Base-by-base conservation (phyloP, 768 basidiomycete genomes). In the Scleroderma citrinum region DNA sequence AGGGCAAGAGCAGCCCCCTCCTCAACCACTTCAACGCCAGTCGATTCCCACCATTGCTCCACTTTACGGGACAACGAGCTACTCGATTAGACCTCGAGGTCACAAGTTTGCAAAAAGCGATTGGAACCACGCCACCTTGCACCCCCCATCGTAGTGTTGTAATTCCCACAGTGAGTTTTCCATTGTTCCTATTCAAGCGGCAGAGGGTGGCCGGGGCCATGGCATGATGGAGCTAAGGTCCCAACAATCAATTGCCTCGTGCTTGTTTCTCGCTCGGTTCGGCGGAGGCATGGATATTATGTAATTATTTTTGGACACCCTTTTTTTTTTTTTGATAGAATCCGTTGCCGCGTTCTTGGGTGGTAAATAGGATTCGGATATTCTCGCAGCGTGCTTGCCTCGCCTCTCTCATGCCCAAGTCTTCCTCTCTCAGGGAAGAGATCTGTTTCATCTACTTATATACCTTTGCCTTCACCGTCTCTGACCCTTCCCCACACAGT, bases 381-480 rank as follows among this genome's bases (percentile, higher is more conserved):
- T 39, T 39, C 17, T 39, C 21, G 38, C 38, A 39, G n/a, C 38
- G 38, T 39, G 38, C 38, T 12, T 5, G 38, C 43, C n/a, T 44
- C 17, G 43, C 30, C 29, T 31, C 6, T 19, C 29, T 31, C 43
- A 19, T 44, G 43, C 30, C 43, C 29, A 31, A 44, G 10, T 7
- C 29, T 20, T 38, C 26, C 24, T 42, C 39, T 36, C 40, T 42
- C 48, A 44, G 50, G 37, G 23, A 30, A n/a, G n/a, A n/a, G n/a
- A n/a, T n/a, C n/a, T n/a, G n/a, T n/a, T n/a, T n/a, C 31, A 19
- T 44, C 39, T 44, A 14, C 31, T 59, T 64, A 66, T 62, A 66
- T 65, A 61, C 51, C 47, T 46, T 48, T 48, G 32, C 20, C 44
- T 47, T 41, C 44, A 49, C 52, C 46, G 62, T 54, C 56, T 49